Percentiles rank a stretch among this genome's conserved stretches.
Evolutionary conservation across 2,329 filamentous ascomycete genomes (phyloP).

Genomic region (Pyricularia pennisetigena): DNA sequence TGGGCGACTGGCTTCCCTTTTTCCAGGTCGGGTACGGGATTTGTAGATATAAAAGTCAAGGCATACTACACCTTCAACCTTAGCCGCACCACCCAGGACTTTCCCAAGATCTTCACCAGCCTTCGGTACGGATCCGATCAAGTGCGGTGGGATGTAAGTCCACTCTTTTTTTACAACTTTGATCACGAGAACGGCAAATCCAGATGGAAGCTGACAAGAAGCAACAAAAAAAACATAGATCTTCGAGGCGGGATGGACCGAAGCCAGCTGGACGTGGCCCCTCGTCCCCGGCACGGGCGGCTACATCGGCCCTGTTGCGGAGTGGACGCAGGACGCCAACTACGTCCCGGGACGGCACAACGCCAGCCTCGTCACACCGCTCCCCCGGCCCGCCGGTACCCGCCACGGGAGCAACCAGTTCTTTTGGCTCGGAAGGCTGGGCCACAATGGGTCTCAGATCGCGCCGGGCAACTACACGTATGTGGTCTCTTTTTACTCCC

Average conservation of each 20-base stretch:
- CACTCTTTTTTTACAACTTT: conserved; percentile 4
- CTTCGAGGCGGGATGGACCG: conserved; percentile 13
- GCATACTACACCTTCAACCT: conserved; percentile 14
- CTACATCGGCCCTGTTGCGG: conserved; percentile 14
- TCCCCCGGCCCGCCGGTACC: background rate
- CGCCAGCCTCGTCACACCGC: background rate
- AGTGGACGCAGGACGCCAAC: background rate
- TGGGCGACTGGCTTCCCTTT: conserved; percentile 4
- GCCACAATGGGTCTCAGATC: conserved; percentile 19
- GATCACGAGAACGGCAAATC: too few species aligned
- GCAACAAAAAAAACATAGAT: background rate
- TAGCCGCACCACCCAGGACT: conserved; percentile 14
- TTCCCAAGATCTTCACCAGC: conserved; percentile 16
- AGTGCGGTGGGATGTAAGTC: conserved; percentile 17
- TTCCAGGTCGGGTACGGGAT: conserved; percentile 2
- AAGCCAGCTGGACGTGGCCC: conserved; percentile 15
- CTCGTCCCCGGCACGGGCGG: conserved; percentile 13
- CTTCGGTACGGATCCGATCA: conserved; percentile 16
- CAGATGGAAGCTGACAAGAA: too few species aligned
- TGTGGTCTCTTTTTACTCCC: background rate
- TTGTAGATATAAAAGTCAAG: conserved; percentile 3
- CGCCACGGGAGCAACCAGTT: background rate
- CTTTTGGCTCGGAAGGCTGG: conserved; percentile 11
- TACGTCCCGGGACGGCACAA: background rate
- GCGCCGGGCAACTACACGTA: conserved; percentile 20